Percentiles rank a stretch among this genome's conserved stretches.
Conservation (phyloP, 2,329 filamentous ascomycete genomes). For the Xylariaceae sp. region DNA sequence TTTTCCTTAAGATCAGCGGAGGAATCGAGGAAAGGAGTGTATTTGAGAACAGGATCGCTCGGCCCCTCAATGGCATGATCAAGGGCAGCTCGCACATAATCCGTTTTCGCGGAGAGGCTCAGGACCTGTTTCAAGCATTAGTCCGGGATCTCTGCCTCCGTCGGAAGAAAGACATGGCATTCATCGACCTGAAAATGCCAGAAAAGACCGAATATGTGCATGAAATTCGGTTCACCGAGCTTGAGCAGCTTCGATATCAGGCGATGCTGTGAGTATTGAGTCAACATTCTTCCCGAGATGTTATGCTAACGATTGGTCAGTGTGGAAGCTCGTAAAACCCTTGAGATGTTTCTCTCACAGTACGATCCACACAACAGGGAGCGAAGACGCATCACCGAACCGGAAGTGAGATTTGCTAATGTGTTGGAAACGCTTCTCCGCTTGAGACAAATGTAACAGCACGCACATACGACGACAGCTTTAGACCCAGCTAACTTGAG, state of each 20-base stretch:
- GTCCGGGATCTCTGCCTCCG: constrained; percentile 78
- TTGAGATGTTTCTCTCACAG: constrained; percentile 49
- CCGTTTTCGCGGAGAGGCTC: constrained; percentile 44
- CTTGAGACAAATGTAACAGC: constrained; percentile 62
- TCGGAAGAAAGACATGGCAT: constrained; percentile 81
- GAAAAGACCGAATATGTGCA: constrained; percentile 73
- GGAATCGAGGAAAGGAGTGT: constrained; percentile 67
- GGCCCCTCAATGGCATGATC: constrained; percentile 47
- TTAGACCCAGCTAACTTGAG: constrained; percentile 16
- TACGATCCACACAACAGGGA: constrained; percentile 29
- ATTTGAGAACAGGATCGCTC: constrained; percentile 67
- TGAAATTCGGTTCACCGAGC: constrained; percentile 63
- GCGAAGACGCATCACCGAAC: constrained; percentile 30
- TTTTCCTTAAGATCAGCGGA: constrained; percentile 70
- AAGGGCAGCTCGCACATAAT: constrained; percentile 35
- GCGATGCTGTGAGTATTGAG: constrained; percentile 53
- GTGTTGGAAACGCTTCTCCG: constrained; percentile 77
- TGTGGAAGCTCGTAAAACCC: constrained; percentile 66
- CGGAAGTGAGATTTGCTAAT: constrained; percentile 57
- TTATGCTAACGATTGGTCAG: constrained; percentile 36
- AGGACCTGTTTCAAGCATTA: constrained; percentile 64
- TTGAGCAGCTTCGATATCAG: constrained; percentile 74
- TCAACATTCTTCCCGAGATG: neutral
- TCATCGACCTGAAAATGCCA: constrained; percentile 75
- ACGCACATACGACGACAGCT: neutral